Evolutionary conservation across 345 rosid species (phyloP), one percentile per base, ranked within the genome.

Genomic region (Moringa oleifera): DNA sequence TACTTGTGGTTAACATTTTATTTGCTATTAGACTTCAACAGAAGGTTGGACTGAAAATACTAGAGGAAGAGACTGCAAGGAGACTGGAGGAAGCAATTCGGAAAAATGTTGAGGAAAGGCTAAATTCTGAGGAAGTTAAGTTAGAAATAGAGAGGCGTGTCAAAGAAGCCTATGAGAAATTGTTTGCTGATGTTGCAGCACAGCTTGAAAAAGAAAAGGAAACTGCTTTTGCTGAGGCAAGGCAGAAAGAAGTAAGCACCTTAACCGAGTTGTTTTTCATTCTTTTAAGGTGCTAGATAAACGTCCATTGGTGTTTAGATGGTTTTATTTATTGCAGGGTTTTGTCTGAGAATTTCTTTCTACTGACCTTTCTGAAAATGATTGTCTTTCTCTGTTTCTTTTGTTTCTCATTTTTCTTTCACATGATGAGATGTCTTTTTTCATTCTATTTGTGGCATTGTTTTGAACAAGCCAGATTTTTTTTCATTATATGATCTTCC

Each of bases 81-180:
- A 79, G 97, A 66, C 61, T 90, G 18, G 90, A 90, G 69, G 95
- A 87, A 79, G 84, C 84, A 23, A 85, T 90, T 55, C 75, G 80
- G 68, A 85, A 82, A 67, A 90, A 84, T 69, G 95, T 90, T 28
- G 95, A 85, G 69, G 90, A 87, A 62, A 81, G 68, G 67, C 61
- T 90, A 79, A 78, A 71, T 25, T 78, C 83, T 1, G 79, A 83
- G 66, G 80, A 84, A 68, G 77, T 78, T 25, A 77, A 73, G 58
- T 65, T 66, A 68, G 95, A 84, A 59, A 82, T 87, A 63, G 81
- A 74, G 65, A 78, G 82, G 61, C 74, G 90, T 50, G 71, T 75
- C 25, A 79, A 78, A 56, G 88, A 85, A 79, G 92, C 81, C n/a
- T 80, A 59, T 41, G 80, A 79, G 74, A 90, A 83, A 72, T 56